These are phyloP conservation scores for Xerocomus nothofagi DNA, from an alignment of 1,284 basidiomycete species.

Conservation along the genomic window DNA sequence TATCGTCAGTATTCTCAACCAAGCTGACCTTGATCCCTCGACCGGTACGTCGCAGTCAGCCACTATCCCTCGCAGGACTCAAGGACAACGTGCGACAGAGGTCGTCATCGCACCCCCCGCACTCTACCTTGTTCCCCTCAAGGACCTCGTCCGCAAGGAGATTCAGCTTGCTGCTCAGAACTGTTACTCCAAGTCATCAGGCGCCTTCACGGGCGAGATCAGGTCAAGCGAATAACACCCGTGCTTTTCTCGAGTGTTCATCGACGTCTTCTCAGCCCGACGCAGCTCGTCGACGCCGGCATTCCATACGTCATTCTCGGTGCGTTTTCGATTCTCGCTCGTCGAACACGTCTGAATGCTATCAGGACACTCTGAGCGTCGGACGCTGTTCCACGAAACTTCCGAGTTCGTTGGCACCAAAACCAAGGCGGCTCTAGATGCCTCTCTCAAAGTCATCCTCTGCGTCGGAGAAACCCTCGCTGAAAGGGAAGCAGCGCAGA, in stretches of 20 bases:
- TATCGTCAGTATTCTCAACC: constrained; percentile 72
- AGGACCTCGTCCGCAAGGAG: constrained; percentile 58
- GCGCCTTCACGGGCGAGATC: constrained; percentile 96
- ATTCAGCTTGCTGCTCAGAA: constrained; percentile 91
- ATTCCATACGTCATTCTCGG: constrained; percentile 95
- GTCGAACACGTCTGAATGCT: neutral
- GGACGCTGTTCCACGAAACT: constrained; percentile 88
- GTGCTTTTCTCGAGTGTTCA: neutral
- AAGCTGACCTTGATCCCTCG: constrained; percentile 70
- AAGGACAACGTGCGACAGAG: constrained; percentile 51
- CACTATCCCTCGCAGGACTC: neutral
- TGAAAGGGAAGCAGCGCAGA: constrained; percentile 83
- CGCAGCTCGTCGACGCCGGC: constrained; percentile 81
- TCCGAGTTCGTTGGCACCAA: constrained; percentile 86
- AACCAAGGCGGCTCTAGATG: constrained; percentile 78
- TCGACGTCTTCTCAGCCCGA: constrained; percentile 47
- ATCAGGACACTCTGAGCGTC: constrained; percentile 91
- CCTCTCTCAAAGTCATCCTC: constrained; percentile 84
- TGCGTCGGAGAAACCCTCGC: constrained; percentile 95
- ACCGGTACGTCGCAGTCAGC: constrained; percentile 55
- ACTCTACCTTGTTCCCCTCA: constrained; percentile 76
- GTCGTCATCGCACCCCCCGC: constrained; percentile 91
- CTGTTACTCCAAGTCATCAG: constrained; percentile 80
- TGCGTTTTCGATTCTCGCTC: constrained; percentile 17
- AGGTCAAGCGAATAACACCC: constrained; percentile 48